Evolutionary conservation across 495 filamentous ascomycete species (phyloP).

Genomic region (Lineolata rhizophorae): DNA sequence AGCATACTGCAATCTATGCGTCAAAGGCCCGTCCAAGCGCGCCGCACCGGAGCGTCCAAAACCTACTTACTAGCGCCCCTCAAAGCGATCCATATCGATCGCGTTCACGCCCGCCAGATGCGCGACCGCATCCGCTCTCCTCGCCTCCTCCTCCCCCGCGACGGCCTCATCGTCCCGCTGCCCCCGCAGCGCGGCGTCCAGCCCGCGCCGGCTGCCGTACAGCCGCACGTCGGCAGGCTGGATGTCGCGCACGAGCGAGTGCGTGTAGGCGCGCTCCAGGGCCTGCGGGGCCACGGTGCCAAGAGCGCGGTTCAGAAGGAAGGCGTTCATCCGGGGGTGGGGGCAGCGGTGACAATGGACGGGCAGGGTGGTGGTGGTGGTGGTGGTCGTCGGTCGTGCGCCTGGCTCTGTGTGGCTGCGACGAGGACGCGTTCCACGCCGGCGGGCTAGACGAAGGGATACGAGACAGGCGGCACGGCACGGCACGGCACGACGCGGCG

Average conservation of each 20-base stretch:
- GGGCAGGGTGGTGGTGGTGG: too few relatives aligned
- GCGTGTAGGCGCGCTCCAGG: constrained; percentile 40
- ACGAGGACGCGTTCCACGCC: too few relatives aligned
- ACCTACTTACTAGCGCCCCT: constrained; percentile 55
- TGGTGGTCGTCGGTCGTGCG: too few relatives aligned
- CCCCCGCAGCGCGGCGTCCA: too few relatives aligned
- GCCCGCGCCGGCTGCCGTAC: constrained; percentile 1
- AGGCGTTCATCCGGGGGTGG: constrained; percentile 75
- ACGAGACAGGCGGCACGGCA: too few relatives aligned
- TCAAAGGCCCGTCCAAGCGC: not conserved
- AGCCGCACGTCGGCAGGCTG: constrained; percentile 45
- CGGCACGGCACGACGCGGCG: too few relatives aligned
- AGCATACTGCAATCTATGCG: constrained; percentile 33
- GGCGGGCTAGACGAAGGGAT: too few relatives aligned
- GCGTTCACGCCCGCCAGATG: constrained; percentile 59
- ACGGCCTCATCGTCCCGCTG: too few relatives aligned
- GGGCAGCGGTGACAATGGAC: too few relatives aligned
- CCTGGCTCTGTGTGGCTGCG: too few relatives aligned
- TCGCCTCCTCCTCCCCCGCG: too few relatives aligned
- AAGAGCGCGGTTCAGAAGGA: constrained; percentile 47
- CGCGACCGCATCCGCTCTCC: constrained; percentile 23
- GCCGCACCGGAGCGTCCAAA: too few relatives aligned
- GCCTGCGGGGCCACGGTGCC: constrained; percentile 37
- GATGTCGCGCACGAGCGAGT: constrained; percentile 35
- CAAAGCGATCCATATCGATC: constrained; percentile 52